A percentile compares a stretch with the other conserved stretches of the same genome.
Evolutionary conservation across 768 basidiomycete genomes (phyloP).

Genomic region (Boletus fagicola): DNA sequence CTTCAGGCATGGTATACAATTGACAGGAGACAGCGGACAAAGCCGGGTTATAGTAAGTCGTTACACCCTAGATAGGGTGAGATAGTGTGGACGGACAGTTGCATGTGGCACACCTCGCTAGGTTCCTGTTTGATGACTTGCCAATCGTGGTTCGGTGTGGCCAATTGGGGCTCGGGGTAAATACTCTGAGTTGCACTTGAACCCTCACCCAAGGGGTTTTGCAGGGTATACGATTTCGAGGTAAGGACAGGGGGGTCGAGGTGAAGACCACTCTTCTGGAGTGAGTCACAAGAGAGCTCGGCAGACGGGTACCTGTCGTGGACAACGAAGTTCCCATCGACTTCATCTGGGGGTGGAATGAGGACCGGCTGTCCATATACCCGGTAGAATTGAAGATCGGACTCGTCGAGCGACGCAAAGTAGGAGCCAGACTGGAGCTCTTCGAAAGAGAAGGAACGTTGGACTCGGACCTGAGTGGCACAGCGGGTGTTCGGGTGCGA

Average conservation of each 20-base stretch:
- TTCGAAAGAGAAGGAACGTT: slow-evolving; percentile 34
- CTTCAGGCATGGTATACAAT: slow-evolving; percentile 17
- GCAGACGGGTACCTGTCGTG: slow-evolving; percentile 7
- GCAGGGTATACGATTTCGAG: slow-evolving; percentile 31
- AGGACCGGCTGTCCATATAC: slow-evolving; percentile 34
- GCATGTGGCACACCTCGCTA: slow-evolving; percentile 21
- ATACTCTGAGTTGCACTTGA: neutral
- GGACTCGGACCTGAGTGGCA: slow-evolving; percentile 27
- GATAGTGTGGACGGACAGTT: neutral
- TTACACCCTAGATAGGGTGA: slow-evolving; percentile 14
- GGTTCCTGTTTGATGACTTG: slow-evolving; percentile 26
- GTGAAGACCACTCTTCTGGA: slow-evolving; percentile 3
- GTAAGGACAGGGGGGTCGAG: slow-evolving; percentile 4
- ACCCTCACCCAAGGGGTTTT: slow-evolving; percentile 27
- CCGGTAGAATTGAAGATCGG: slow-evolving; percentile 33
- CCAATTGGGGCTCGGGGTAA: neutral
- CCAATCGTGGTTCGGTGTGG: slow-evolving; percentile 18
- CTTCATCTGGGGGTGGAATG: slow-evolving; percentile 27
- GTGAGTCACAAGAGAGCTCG: neutral
- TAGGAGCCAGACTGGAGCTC: slow-evolving; percentile 35
- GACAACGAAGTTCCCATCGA: slow-evolving; percentile 18
- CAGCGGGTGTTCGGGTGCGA: neutral
- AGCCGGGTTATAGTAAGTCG: slow-evolving; percentile 14
- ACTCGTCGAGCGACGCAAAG: slow-evolving; percentile 31
- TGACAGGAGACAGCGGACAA: slow-evolving; percentile 11